Conservation (phyloP, 2,329 filamentous ascomycete genomes). For the Cercospora nicotianae region DNA sequence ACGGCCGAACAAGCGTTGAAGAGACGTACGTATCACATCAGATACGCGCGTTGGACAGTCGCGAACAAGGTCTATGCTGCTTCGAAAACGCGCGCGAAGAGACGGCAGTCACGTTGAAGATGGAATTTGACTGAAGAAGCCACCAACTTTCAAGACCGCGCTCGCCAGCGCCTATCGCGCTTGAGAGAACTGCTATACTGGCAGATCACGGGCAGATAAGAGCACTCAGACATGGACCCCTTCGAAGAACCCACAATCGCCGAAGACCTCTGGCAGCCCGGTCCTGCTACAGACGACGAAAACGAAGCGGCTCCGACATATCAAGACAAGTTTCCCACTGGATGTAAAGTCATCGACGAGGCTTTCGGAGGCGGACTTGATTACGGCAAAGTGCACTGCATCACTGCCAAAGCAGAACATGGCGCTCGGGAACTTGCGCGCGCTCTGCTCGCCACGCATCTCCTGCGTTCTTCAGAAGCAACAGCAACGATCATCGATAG, state of each 20-base stretch:
- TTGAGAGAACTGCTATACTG: not conserved
- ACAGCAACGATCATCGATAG: conserved; percentile 50
- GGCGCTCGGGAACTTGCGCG: conserved; percentile 35
- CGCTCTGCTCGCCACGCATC: conserved; percentile 42
- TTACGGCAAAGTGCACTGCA: conserved; percentile 39
- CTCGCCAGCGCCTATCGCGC: not conserved
- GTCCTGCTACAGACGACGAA: not conserved
- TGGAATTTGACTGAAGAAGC: not conserved
- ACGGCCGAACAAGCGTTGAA: not conserved
- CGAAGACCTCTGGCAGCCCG: not conserved
- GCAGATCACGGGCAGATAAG: not conserved
- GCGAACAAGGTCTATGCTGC: not conserved
- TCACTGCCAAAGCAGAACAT: conserved; percentile 38
- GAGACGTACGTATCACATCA: not conserved
- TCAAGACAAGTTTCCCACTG: conserved; percentile 1
- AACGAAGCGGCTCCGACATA: not conserved
- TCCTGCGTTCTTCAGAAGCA: conserved; percentile 35
- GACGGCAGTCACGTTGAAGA: not conserved
- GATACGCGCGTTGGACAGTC: not conserved
- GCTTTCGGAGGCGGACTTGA: conserved; percentile 42
- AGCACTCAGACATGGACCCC: not conserved
- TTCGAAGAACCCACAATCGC: conserved; percentile 1
- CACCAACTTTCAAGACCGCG: not conserved
- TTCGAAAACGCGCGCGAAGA: not conserved
- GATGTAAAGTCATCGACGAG: conserved; percentile 37